These are phyloP conservation scores for Pseudoturritis turrita DNA, from an alignment of 345 rosid species.

Conservation along the genomic window DNA sequence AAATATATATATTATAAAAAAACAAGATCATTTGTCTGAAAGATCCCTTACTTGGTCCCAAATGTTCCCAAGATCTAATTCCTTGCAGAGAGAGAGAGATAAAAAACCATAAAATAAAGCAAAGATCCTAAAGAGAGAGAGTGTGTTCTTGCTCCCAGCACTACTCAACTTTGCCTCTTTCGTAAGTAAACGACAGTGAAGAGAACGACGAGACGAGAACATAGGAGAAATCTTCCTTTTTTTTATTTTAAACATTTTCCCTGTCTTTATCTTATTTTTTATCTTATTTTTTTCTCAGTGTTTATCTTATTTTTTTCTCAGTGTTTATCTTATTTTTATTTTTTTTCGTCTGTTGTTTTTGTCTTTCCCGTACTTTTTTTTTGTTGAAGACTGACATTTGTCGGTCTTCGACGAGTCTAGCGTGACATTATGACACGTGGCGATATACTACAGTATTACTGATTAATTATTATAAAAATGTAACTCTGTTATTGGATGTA, in stretches of 20 bases:
- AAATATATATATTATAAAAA: not conserved
- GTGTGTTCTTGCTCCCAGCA: constrained; percentile 1
- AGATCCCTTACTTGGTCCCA: constrained; percentile 24
- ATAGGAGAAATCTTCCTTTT: not conserved
- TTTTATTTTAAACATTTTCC: not conserved
- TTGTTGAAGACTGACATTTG: constrained; percentile 8
- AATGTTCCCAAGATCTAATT: constrained; percentile 1
- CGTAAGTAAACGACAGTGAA: constrained; percentile 23
- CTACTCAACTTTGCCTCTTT: constrained; percentile 22
- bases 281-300: not conserved
- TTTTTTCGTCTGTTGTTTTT: not conserved
- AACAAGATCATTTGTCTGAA: not conserved
- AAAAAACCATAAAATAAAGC: not conserved
- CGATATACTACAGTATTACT: not conserved
- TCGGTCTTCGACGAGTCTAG: not conserved
- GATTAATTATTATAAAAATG: not conserved
- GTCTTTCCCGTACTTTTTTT: not conserved
- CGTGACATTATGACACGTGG: constrained; percentile 19
- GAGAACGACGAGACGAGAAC: constrained; percentile 9
- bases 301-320: too few relatives aligned
- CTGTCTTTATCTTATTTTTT: not conserved
- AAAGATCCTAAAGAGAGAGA: constrained; percentile 8
- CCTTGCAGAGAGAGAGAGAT: not conserved
- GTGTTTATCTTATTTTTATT: not conserved
- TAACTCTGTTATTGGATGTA: not conserved